Base-by-base conservation (phyloP, 306 rosid species). In the Cicer arietinum region DNA sequence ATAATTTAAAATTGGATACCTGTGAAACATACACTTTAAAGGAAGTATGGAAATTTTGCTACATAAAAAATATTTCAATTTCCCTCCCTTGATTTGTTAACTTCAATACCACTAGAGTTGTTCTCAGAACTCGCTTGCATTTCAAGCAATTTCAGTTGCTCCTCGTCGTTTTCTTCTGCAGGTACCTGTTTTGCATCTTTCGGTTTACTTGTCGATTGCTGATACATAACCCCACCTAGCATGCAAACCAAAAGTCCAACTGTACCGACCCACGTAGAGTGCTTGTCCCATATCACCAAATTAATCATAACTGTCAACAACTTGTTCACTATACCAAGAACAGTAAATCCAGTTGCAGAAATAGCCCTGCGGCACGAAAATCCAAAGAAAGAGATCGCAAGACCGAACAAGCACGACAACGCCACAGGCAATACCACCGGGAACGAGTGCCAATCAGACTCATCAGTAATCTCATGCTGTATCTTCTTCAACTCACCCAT, bases 321-420 rank as follows among this genome's bases (percentile, higher is more conserved):
- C 84, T 91, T 91, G 83, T 91, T 91, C 67, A 91, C 95, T 75
- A 91, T 89, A 8, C 97, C 97, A n/a, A 91, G 97, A 69, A 91
- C 97, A 16, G 97, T 91, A 75, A 91, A 89, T 0, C 97, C 92
- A 0, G 94, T 91, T 0, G 95, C 95, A 46, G 92, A 91, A 54
- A 91, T 91, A 0, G 97, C 89, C 82, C 86, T 85, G 64, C 96
- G 96, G 77, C 97, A 92, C 16, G 97, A 92, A 70, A 92, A 92
- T 63, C 97, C 96, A 17, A 92, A 92, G 90, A 92, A 92, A 64
- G 97, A 92, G 69, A 92, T 91, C 0, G 94, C 74, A 37, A 91
- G 69, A 45, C 97, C 94, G 37, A 91, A 89, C 80, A 91, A 72
- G 74, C 97, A 89, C 0, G 97, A 89, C 76, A 91, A 74, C 1